phyloP scores from a whole-genome alignment of 495 filamentous ascomycete species.

The Talaromyces proteolyticus region DNA sequence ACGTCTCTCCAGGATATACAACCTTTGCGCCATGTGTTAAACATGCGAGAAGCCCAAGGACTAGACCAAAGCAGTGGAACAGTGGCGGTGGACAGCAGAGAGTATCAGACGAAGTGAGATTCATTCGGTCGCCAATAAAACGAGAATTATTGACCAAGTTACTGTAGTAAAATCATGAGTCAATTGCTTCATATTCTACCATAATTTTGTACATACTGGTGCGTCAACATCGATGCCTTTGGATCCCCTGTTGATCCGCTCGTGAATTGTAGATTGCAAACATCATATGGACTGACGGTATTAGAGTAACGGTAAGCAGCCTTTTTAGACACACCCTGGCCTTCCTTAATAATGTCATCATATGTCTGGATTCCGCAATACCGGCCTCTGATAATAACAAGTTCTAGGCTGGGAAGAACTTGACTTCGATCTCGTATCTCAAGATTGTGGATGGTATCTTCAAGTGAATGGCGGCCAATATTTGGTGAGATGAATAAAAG shows the following conservation, averaged over 20 bases:
- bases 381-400: slow-evolving; percentile 50
- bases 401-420: slow-evolving; percentile 18
- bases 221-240: slow-evolving; percentile 71
- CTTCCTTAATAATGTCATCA: slow-evolving; percentile 37
- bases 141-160: slow-evolving; percentile 66
- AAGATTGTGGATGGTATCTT: slow-evolving; percentile 36
- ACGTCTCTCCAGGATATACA: slow-evolving; percentile 59
- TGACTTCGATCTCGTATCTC: slow-evolving; percentile 12
- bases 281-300: slow-evolving; percentile 48
- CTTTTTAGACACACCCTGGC: slow-evolving; percentile 20
- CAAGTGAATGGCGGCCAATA: slow-evolving; percentile 52
- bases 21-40: slow-evolving; percentile 63
- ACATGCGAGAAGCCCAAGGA: slow-evolving; percentile 61
- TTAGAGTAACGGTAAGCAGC: slow-evolving; percentile 22
- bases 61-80: slow-evolving; percentile 72
- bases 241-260: slow-evolving; percentile 66
- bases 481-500: slow-evolving; percentile 58
- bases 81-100: slow-evolving; percentile 67
- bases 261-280: slow-evolving; percentile 68
- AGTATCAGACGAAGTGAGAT: slow-evolving; percentile 52
- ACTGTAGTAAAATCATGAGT: slow-evolving; percentile 21
- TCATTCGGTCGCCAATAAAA: slow-evolving; percentile 66
- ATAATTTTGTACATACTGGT: slow-evolving; percentile 42
- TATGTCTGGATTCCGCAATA: slow-evolving; percentile 47
- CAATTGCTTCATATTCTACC: background rate